phyloP scores from a whole-genome alignment of 148 eudicot genomes.

The Cornus florida region DNA sequence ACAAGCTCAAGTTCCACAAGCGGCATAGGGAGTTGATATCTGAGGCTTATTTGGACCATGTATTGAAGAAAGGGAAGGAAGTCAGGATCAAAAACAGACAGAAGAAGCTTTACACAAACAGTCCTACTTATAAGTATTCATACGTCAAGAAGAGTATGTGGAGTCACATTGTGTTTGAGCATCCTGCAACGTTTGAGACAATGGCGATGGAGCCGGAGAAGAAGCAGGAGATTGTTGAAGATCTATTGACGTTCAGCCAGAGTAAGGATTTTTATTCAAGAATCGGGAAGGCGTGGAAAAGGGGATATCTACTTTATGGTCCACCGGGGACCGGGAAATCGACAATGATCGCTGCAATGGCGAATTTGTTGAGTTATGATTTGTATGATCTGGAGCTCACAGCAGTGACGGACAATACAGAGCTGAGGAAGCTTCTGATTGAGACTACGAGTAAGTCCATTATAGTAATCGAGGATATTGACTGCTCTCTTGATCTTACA shows the following conservation, averaged over 20 bases:
- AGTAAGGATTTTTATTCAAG: slow-evolving; percentile 53
- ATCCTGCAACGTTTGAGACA: slow-evolving; percentile 50
- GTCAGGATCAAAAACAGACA: slow-evolving; percentile 29
- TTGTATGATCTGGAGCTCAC: slow-evolving; percentile 49
- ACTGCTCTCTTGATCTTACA: slow-evolving; percentile 51
- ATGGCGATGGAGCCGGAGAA: slow-evolving; percentile 50
- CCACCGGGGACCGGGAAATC: slow-evolving; percentile 63
- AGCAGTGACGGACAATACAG: slow-evolving; percentile 50
- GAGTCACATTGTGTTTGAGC: slow-evolving; percentile 52
- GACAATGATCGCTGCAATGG: slow-evolving; percentile 62
- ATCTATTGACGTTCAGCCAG: slow-evolving; percentile 40
- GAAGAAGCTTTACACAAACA: slow-evolving; percentile 49
- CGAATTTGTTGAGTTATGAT: slow-evolving; percentile 43
- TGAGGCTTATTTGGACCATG: slow-evolving; percentile 41
- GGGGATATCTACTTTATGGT: slow-evolving; percentile 49
- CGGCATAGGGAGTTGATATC: slow-evolving; percentile 34
- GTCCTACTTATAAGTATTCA: not conserved
- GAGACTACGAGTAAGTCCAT: slow-evolving; percentile 51
- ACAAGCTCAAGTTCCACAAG: slow-evolving; percentile 38
- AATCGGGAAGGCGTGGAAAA: slow-evolving; percentile 59
- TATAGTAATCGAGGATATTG: slow-evolving; percentile 58
- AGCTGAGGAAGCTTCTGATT: slow-evolving; percentile 44
- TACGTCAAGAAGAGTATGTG: slow-evolving; percentile 21
- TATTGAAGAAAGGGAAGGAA: slow-evolving; percentile 39
- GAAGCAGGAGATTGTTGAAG: slow-evolving; percentile 56